Percentiles rank a stretch among this genome's conserved stretches.
Conservation (phyloP, 345 rosid genomes). For the Xanthoceras sorbifolium region DNA sequence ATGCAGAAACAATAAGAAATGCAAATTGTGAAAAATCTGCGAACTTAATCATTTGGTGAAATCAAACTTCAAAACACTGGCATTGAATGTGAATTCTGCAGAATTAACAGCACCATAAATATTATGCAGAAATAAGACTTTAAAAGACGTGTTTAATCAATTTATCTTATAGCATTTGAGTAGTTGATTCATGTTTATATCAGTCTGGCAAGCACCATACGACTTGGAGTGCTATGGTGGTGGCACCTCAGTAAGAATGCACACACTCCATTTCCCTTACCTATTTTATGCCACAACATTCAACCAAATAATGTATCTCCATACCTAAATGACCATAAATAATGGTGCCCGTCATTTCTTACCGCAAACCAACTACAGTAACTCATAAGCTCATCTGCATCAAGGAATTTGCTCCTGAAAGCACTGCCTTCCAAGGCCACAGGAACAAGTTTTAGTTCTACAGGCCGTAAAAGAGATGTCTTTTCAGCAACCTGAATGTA, state of each 20-base stretch:
- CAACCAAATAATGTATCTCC: not conserved
- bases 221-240: not conserved
- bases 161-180: not conserved
- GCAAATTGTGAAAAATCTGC: not conserved
- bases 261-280: not conserved
- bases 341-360: slow-evolving; percentile 31
- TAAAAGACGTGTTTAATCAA: not conserved
- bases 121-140: not conserved
- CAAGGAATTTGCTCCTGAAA: slow-evolving; percentile 89
- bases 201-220: not conserved
- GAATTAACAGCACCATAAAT: not conserved
- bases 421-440: slow-evolving; percentile 93
- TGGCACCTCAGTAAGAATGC: too few relatives aligned
- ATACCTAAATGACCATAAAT: not conserved
- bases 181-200: not conserved
- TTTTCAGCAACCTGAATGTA: slow-evolving; percentile 83
- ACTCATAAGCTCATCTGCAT: slow-evolving; percentile 84
- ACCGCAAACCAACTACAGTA: slow-evolving; percentile 93
- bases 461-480: slow-evolving; percentile 80
- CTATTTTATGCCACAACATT: not conserved
- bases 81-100: not conserved
- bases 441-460: slow-evolving; percentile 90
- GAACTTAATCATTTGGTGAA: not conserved
- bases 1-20: slow-evolving; percentile 25
- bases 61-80: slow-evolving; percentile 2